phyloP scores from a whole-genome alignment of 2,329 filamentous ascomycete species.

The Aureobasidium sp. region DNA sequence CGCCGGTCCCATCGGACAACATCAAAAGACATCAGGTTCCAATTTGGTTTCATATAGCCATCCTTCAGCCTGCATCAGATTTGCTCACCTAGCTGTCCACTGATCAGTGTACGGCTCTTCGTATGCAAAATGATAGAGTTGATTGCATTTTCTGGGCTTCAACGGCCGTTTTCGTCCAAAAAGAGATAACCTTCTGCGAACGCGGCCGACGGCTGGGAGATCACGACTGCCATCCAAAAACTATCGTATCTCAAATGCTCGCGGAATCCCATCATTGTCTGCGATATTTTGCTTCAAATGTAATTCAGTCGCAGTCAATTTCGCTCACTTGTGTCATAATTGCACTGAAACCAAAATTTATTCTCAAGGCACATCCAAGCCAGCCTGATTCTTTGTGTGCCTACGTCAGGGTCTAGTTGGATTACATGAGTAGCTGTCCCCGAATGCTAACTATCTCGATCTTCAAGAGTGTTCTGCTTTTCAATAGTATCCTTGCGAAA shows the following conservation, averaged over 20 bases:
- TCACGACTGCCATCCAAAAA: neutral
- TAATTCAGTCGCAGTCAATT: neutral
- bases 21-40: conserved; percentile 4
- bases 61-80: neutral
- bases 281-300: neutral
- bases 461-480: neutral
- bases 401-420: neutral
- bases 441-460: neutral
- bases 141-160: conserved; percentile 2
- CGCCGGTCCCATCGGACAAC: conserved; percentile 7
- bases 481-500: neutral
- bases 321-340: neutral
- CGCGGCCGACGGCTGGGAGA: neutral
- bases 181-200: conserved; percentile 7
- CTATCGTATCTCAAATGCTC: neutral
- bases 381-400: neutral
- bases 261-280: neutral
- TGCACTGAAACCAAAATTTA: neutral
- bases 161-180: conserved; percentile 4
- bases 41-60: neutral
- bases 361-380: neutral
- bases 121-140: neutral
- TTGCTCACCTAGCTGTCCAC: neutral
- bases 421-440: neutral
- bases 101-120: neutral